phyloP scores from a whole-genome alignment of 805 yeast genomes.

The Yamadazyma phyllophila region DNA sequence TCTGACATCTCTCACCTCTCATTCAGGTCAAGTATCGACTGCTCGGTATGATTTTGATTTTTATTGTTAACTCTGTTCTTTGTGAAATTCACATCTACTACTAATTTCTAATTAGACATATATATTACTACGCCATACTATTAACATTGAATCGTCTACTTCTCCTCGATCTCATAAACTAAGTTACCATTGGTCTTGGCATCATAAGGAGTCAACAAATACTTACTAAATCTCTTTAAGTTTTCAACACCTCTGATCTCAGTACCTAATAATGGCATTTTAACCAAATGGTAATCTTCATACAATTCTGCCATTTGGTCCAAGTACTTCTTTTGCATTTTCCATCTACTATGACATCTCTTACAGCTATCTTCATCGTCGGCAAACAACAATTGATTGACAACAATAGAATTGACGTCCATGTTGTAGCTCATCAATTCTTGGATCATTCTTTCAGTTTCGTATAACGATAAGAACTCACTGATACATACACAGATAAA shows the following conservation, averaged over 20 bases:
- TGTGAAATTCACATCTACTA: no score
- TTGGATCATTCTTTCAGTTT: constrained; percentile 96
- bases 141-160: constrained; percentile 18
- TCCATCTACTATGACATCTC: constrained; percentile 89
- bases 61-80: no score
- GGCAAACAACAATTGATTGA: constrained; percentile 91
- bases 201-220: constrained; percentile 73
- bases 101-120: no score
- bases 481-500: constrained; percentile 96
- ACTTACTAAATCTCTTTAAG: constrained; percentile 77
- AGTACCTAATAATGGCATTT: constrained; percentile 91
- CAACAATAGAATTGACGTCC: constrained; percentile 95
- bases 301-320: constrained; percentile 95
- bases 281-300: constrained; percentile 94
- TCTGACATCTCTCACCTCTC: no score
- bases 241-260: constrained; percentile 94
- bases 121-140: background rate
- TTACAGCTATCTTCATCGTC: constrained; percentile 73
- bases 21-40: no score
- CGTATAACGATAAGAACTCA: constrained; percentile 92
- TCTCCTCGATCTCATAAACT: constrained; percentile 55
- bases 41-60: no score
- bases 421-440: constrained; percentile 91
- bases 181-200: constrained; percentile 57
- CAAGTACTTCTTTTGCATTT: constrained; percentile 92